A percentile compares a stretch with the other conserved stretches of the same genome.
phyloP scores from a whole-genome alignment of 805 yeast species.

The Starmera pachycereana region DNA sequence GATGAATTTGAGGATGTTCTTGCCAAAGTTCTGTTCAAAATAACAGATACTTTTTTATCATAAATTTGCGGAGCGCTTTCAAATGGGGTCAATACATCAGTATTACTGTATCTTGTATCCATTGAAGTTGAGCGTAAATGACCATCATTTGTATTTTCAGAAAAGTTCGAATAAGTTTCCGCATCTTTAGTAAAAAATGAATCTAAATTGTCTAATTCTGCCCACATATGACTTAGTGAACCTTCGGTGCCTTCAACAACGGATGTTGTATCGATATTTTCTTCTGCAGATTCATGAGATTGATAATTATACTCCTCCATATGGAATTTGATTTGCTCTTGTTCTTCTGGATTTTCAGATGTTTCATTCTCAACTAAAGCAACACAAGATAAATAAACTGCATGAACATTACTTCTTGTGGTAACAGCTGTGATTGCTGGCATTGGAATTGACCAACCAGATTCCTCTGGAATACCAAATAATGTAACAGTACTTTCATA shows the following conservation, averaged over 20 bases:
- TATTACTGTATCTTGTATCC: conserved; percentile 48
- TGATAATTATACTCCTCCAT: conserved; percentile 46
- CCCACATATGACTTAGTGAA: conserved; percentile 84
- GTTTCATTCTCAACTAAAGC: conserved; percentile 21
- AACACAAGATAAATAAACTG: conserved; percentile 84
- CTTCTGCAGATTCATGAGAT: conserved; percentile 13
- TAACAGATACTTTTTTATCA: conserved; percentile 71
- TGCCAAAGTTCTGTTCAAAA: conserved; percentile 62
- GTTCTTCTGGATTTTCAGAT: conserved; percentile 18
- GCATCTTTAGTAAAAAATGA: conserved; percentile 72
- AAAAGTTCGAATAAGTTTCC: conserved; percentile 15
- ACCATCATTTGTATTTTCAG: conserved; percentile 15
- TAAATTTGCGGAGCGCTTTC: conserved; percentile 72
- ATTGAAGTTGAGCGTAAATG: conserved; percentile 37
- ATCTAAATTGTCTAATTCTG: conserved; percentile 81
- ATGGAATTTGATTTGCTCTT: conserved; percentile 36
- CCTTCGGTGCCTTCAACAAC: conserved; percentile 57
- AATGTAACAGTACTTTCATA: conserved; percentile 80
- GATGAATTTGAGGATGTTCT: conserved; percentile 68
- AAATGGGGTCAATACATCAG: conserved; percentile 37
- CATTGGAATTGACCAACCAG: conserved; percentile 97
- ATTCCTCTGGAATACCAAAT: conserved; percentile 90
- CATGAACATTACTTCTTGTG: conserved; percentile 88
- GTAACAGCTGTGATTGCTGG: conserved; percentile 85
- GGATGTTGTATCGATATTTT: conserved; percentile 31